phyloP scores from a whole-genome alignment of 2,329 filamentous ascomycete genomes.

The Xylariomycetidae sp. region DNA sequence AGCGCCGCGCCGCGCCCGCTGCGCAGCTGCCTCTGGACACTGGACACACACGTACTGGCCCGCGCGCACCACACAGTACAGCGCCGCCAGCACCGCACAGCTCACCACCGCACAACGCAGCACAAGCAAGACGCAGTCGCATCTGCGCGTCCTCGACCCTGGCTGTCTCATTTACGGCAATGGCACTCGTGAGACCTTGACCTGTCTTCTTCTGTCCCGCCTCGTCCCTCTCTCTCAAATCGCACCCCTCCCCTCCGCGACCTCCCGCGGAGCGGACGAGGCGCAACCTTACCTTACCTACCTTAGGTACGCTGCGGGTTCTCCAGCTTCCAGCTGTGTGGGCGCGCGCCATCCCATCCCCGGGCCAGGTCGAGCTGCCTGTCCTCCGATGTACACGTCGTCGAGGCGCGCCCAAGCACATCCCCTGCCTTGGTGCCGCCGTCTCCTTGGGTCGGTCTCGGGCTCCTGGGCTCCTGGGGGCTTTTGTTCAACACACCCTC shows the following conservation, averaged over 20 bases:
- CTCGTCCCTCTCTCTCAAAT: constrained; percentile 17
- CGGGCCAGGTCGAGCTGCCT: constrained; percentile 11
- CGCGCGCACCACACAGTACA: constrained; percentile 10
- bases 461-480: no score
- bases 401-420: constrained; percentile 21
- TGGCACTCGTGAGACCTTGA: constrained; percentile 28
- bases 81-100: constrained; percentile 10
- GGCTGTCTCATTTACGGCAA: constrained; percentile 23
- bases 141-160: constrained; percentile 18
- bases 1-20: constrained; percentile 4
- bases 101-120: constrained; percentile 12
- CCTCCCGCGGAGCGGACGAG: no score
- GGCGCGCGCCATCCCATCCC: no score
- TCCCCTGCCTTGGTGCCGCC: constrained; percentile 20
- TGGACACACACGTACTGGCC: constrained; percentile 4
- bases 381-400: constrained; percentile 18
- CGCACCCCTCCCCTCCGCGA: no score
- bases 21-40: no score
- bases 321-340: no score
- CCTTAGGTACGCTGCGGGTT: no score
- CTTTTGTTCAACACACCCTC: constrained; percentile 29
- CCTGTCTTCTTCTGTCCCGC: constrained; percentile 20
- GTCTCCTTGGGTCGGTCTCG: no score
- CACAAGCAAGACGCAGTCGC: constrained; percentile 14
- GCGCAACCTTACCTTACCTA: no score